Base-by-base conservation (phyloP, 768 basidiomycete genomes). In the Termitomyces sp. region DNA sequence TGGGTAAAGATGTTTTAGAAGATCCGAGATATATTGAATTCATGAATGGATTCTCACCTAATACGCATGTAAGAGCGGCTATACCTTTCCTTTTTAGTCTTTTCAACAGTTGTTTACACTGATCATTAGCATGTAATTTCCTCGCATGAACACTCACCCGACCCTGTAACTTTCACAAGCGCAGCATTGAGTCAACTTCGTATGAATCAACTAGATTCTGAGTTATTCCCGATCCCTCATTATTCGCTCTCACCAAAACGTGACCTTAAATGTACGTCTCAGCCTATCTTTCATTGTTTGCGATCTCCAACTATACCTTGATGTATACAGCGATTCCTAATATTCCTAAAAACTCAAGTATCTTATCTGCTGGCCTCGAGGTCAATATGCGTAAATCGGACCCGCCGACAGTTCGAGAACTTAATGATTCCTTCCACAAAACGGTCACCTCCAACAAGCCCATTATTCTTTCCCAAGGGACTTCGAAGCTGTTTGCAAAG, bases 151-250 rank as follows among this genome's bases (percentile, higher is more conserved):
- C 75, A 87, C 58, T 74, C 75, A 42, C 70, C 83, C 1, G 83
- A 95, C 67, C 83, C 81, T 1, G 76, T 93, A 20, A 86, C 86
- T 12, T 95, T 92, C 67, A 88, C 85, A 2, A 86, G 85, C 34
- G 82, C 86, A 3, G 87, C 87, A 8, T 83, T 83, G 63, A 84
- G 84, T 61, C 88, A 91, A 60, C 78, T 92, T 20, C 81, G 85
- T 52, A 76, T 98, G 16, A 83, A 83, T 63, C 76, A 86, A 58
- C 75, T 96, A 27, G 92, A 96, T 64, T 61, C 79, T 1, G 70
- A 81, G 1, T 81, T 95, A 65, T 98, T 97, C 75, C 83, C 82
- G 0, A 66, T 88, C 15, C 89, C 88, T 0, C 74, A 84, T 58
- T 84, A 80, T 66, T 74, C 73, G 0, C 68, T 81, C 44, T 66